These are phyloP conservation scores for Geranium brycei DNA, from an alignment of 345 rosid species.

Conservation along the genomic window DNA sequence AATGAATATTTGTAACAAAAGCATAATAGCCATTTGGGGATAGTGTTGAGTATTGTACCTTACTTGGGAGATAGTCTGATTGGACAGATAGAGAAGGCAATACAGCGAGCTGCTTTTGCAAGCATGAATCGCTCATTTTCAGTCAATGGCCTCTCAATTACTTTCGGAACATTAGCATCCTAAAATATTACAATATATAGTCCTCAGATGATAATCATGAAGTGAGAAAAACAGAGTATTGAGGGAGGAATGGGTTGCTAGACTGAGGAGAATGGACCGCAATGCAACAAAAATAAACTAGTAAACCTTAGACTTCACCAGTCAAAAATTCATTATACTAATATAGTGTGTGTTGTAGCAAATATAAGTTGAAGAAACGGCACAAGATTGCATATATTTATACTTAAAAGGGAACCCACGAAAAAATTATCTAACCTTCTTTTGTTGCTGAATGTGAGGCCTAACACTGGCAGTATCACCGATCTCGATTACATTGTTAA, in stretches of 20 bases:
- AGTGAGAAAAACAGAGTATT: background rate
- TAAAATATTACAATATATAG: slow-evolving; percentile 14
- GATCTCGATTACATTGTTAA: slow-evolving; percentile 55
- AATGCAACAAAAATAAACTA: background rate
- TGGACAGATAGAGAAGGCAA: slow-evolving; percentile 80
- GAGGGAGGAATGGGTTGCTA: background rate
- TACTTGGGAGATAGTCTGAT: slow-evolving; percentile 65
- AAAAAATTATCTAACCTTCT: slow-evolving; percentile 42
- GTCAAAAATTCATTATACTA: background rate
- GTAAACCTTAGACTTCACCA: background rate
- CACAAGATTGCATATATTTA: background rate
- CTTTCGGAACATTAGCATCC: slow-evolving; percentile 79
- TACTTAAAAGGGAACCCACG: too few relatives aligned
- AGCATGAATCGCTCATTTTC: slow-evolving; percentile 80
- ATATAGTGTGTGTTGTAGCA: background rate
- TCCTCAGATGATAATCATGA: slow-evolving; percentile 1
- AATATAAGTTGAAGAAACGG: background rate
- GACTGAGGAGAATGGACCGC: background rate
- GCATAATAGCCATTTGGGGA: background rate
- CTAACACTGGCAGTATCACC: slow-evolving; percentile 76
- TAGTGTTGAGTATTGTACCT: background rate
- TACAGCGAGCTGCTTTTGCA: slow-evolving; percentile 86
- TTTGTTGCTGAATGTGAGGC: slow-evolving; percentile 51
- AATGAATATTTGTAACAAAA: background rate
- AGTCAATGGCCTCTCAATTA: slow-evolving; percentile 76